Conservation (phyloP, 805 yeast genomes). For the Metschnikowia baotianmanensis region DNA sequence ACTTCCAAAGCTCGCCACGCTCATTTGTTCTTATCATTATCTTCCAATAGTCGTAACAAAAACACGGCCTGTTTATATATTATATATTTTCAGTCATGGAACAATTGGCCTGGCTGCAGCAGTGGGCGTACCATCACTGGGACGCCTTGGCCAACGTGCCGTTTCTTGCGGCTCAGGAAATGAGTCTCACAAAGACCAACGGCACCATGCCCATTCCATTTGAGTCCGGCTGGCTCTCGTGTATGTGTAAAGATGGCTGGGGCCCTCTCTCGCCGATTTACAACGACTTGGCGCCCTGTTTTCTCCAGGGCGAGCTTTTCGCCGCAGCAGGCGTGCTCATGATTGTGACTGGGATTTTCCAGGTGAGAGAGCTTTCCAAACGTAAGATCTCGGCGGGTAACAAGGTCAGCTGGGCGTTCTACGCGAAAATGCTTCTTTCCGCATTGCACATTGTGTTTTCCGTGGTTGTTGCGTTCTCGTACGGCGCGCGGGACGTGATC, state of each 20-base stretch:
- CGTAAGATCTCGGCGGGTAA: conserved; percentile 31
- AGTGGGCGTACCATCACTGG: conserved; percentile 15
- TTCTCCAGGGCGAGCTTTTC: conserved; percentile 52
- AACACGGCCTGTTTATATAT: too few species aligned
- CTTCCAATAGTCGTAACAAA: too few species aligned
- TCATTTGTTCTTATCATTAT: too few species aligned
- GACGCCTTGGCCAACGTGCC: conserved; percentile 16
- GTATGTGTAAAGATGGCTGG: conserved; percentile 46
- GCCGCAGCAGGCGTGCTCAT: conserved; percentile 41
- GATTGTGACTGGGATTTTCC: conserved; percentile 42
- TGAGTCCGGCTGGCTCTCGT: conserved; percentile 25
- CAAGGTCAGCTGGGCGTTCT: conserved; percentile 37
- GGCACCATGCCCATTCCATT: conserved; percentile 3
- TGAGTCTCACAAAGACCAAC: conserved; percentile 2
- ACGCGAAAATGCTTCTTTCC: conserved; percentile 41
- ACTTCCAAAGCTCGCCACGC: too few species aligned
- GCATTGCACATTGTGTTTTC: conserved; percentile 40
- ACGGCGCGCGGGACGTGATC: conserved; percentile 22
- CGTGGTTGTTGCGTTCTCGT: conserved; percentile 15
- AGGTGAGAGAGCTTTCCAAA: conserved; percentile 31
- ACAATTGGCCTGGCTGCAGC: conserved; percentile 17
- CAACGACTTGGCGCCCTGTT: conserved; percentile 60
- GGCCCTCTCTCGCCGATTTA: conserved; percentile 36
- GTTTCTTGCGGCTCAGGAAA: conserved; percentile 7
- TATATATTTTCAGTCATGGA: conserved; percentile 14